Evolutionary conservation across 345 rosid genomes (phyloP).

Genomic region (Aethionema arabicum): DNA sequence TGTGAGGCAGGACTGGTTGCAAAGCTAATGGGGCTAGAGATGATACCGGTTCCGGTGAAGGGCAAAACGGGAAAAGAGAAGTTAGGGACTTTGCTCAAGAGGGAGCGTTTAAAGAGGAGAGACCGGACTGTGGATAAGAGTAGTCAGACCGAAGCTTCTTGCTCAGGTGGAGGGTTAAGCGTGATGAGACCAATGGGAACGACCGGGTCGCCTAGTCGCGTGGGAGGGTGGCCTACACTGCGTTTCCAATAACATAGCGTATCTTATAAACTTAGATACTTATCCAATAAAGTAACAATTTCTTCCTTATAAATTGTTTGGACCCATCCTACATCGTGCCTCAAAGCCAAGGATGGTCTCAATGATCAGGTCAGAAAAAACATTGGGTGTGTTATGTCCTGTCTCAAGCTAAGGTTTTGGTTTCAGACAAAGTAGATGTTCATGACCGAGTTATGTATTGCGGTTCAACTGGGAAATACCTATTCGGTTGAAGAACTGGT

Average conservation of each 20-base stretch:
- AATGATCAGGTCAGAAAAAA: neutral
- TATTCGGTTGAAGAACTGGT: slow-evolving; percentile 13
- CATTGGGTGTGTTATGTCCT: neutral
- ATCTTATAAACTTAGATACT: neutral
- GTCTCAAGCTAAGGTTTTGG: slow-evolving; percentile 26
- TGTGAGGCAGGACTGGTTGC: slow-evolving; percentile 92
- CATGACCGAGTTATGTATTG: too few relatives aligned
- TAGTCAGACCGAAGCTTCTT: slow-evolving; percentile 32
- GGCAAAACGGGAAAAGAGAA: slow-evolving; percentile 34
- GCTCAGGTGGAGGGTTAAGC: slow-evolving; percentile 40
- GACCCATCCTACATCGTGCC: too few relatives aligned
- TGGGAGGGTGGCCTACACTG: slow-evolving; percentile 45
- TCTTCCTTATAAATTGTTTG: too few relatives aligned
- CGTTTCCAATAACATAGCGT: slow-evolving; percentile 42
- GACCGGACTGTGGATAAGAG: slow-evolving; percentile 37
- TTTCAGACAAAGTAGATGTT: slow-evolving; percentile 27
- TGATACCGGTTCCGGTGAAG: slow-evolving; percentile 59
- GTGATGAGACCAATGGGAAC: slow-evolving; percentile 37
- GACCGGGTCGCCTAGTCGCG: slow-evolving; percentile 25
- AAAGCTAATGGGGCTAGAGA: slow-evolving; percentile 86
- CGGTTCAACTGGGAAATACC: slow-evolving; percentile 24
- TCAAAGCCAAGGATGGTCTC: neutral
- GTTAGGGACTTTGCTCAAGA: slow-evolving; percentile 41
- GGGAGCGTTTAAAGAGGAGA: slow-evolving; percentile 50
- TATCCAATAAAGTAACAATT: neutral